phyloP scores from a whole-genome alignment of 768 basidiomycete species.

The Gyrodon lividus region DNA sequence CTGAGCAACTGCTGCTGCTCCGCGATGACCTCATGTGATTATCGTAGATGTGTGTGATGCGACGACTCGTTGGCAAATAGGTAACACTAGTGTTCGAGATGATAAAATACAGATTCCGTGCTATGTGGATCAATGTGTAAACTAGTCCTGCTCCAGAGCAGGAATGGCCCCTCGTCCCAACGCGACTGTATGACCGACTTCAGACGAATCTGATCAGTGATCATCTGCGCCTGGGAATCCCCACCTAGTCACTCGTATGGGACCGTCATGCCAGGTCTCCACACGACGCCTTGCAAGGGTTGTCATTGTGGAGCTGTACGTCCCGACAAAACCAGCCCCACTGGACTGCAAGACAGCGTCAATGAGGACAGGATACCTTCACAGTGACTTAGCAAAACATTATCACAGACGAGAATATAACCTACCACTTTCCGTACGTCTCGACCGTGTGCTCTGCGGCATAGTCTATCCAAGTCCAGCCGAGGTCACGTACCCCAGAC shows the following conservation, averaged over 20 bases:
- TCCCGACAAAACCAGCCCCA: slow-evolving; percentile 70
- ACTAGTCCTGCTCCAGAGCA: not conserved
- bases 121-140: not conserved
- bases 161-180: not conserved
- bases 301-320: slow-evolving; percentile 70
- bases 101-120: not conserved
- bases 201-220: slow-evolving; percentile 37
- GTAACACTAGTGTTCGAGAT: not conserved
- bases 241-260: slow-evolving; percentile 54
- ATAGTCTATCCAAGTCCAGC: slow-evolving; percentile 56
- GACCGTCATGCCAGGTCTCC: slow-evolving; percentile 62
- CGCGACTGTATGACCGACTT: not conserved
- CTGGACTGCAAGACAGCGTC: slow-evolving; percentile 71
- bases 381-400: not conserved
- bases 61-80: not conserved
- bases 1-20: no score
- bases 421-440: slow-evolving; percentile 50
- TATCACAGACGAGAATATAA: not conserved
- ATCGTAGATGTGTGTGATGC: no score
- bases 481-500: slow-evolving; percentile 46
- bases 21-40: no score
- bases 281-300: slow-evolving; percentile 64
- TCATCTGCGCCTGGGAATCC: slow-evolving; percentile 56
- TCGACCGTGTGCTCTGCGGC: slow-evolving; percentile 40
- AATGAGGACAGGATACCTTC: slow-evolving; percentile 70